phyloP scores from a whole-genome alignment of 371 early-diverging fungal genomes.

The Zychaea mexicana region DNA sequence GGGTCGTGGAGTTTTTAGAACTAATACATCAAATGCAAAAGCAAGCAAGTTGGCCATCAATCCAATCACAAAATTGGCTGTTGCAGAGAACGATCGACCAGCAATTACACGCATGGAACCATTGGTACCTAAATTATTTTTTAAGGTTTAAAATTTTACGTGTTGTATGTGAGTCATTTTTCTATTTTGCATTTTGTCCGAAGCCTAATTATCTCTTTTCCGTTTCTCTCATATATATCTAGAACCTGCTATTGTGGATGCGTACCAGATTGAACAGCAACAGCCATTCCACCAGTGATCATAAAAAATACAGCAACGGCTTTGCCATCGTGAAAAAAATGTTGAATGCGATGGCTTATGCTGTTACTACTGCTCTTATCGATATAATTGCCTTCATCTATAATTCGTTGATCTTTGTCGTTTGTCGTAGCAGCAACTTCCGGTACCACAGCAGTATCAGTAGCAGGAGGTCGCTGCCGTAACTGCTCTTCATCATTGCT shows the following conservation, averaged over 20 bases:
- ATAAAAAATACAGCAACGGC: not conserved
- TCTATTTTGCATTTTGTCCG: not conserved
- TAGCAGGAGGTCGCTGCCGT: too few relatives aligned
- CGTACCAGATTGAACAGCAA: slow-evolving; percentile 14
- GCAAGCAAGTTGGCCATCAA: slow-evolving; percentile 16
- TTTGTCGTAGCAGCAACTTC: not conserved
- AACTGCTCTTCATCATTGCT: too few relatives aligned
- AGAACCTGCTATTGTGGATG: too few relatives aligned
- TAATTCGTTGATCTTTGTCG: not conserved
- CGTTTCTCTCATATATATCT: too few relatives aligned
- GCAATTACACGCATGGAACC: slow-evolving; percentile 28
- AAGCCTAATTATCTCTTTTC: not conserved
- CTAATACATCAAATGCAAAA: slow-evolving; percentile 28
- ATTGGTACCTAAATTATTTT: slow-evolving; percentile 28
- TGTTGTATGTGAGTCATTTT: not conserved
- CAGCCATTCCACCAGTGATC: slow-evolving; percentile 11
- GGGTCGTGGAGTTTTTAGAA: slow-evolving; percentile 25
- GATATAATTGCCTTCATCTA: not conserved
- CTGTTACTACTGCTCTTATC: not conserved
- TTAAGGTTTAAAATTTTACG: not conserved
- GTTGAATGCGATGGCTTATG: not conserved
- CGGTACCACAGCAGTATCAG: too few relatives aligned
- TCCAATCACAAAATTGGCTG: slow-evolving; percentile 24
- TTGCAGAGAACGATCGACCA: slow-evolving; percentile 34
- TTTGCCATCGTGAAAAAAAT: not conserved